Conservation (phyloP, 1,284 basidiomycete genomes). For the Cryptococcus floricola region DNA sequence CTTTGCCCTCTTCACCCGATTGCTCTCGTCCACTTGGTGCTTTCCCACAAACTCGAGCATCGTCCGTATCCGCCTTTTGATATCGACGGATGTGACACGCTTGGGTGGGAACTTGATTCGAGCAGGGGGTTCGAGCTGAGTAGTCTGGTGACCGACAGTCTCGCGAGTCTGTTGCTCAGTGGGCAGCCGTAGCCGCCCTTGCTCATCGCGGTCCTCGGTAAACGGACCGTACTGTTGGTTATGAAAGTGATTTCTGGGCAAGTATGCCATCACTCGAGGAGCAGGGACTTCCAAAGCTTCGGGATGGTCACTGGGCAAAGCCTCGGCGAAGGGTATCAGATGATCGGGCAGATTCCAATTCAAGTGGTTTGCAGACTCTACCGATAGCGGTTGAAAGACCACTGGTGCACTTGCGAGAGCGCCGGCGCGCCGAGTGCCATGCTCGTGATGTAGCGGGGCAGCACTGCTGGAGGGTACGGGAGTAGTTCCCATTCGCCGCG, state of each 20-base stretch:
- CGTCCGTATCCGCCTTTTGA: conserved; percentile 90
- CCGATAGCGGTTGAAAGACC: conserved; percentile 23
- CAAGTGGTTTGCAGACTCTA: conserved; percentile 35
- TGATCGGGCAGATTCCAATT: conserved; percentile 94
- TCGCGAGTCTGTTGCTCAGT: conserved; percentile 28
- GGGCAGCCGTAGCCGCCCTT: conserved; percentile 30
- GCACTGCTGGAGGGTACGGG: conserved; percentile 7
- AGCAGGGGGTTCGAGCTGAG: conserved; percentile 73
- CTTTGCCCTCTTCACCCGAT: conserved; percentile 65
- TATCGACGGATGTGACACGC: conserved; percentile 88
- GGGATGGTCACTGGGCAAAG: conserved; percentile 72
- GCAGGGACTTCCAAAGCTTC: conserved; percentile 68
- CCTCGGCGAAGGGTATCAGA: conserved; percentile 76
- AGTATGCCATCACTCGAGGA: conserved; percentile 27
- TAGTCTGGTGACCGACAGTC: conserved; percentile 35
- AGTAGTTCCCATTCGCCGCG: conserved; percentile 1
- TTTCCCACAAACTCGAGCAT: conserved; percentile 78
- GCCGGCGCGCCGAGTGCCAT: conserved; percentile 48
- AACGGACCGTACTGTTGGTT: conserved; percentile 38
- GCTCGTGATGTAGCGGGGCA: conserved; percentile 34
- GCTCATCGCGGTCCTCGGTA: conserved; percentile 32
- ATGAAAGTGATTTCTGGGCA: conserved; percentile 36
- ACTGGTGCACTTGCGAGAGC: conserved; percentile 34
- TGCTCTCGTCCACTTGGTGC: conserved; percentile 65
- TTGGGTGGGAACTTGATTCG: conserved; percentile 93